Percentiles rank a stretch among this genome's conserved stretches.
phyloP scores from a whole-genome alignment of 2,329 filamentous ascomycete genomes.

The Chalaropsis thielavioides region DNA sequence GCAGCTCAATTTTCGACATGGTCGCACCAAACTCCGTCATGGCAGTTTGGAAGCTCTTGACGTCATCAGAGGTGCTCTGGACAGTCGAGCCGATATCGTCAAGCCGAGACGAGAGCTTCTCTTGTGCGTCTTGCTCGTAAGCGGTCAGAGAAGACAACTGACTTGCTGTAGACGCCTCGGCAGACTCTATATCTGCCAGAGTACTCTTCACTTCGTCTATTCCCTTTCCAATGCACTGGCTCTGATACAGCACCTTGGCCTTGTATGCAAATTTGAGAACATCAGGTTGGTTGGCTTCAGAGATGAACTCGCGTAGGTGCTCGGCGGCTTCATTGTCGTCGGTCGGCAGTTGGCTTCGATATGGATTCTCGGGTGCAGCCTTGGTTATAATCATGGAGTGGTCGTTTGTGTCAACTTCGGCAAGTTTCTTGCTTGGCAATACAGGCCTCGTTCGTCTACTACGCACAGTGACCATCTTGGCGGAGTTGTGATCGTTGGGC shows the following conservation, averaged over 20 bases:
- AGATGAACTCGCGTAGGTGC: constrained; percentile 10
- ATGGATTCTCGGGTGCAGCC: background rate
- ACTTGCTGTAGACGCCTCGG: constrained; percentile 10
- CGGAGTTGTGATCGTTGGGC: background rate
- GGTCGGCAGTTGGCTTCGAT: background rate
- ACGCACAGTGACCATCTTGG: background rate
- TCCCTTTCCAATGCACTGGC: background rate
- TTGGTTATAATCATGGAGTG: background rate
- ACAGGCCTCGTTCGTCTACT: background rate
- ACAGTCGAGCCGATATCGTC: constrained; percentile 7
- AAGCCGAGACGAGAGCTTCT: constrained; percentile 9
- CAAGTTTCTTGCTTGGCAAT: background rate
- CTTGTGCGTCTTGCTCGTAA: background rate
- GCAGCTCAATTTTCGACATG: constrained; percentile 9
- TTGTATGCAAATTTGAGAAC: constrained; percentile 16
- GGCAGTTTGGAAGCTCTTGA: constrained; percentile 12
- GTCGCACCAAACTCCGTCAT: constrained; percentile 4
- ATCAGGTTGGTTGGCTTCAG: constrained; percentile 7
- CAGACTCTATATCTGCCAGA: constrained; percentile 13
- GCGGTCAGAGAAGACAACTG: constrained; percentile 11
- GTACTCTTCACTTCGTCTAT: constrained; percentile 14
- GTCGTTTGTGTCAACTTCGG: background rate
- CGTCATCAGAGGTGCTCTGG: background rate
- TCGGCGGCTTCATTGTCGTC: background rate
- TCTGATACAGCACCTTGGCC: constrained; percentile 13